These are phyloP conservation scores for Penicillium egyptiacum DNA, from an alignment of 495 filamentous ascomycete genomes.

Conservation along the genomic window DNA sequence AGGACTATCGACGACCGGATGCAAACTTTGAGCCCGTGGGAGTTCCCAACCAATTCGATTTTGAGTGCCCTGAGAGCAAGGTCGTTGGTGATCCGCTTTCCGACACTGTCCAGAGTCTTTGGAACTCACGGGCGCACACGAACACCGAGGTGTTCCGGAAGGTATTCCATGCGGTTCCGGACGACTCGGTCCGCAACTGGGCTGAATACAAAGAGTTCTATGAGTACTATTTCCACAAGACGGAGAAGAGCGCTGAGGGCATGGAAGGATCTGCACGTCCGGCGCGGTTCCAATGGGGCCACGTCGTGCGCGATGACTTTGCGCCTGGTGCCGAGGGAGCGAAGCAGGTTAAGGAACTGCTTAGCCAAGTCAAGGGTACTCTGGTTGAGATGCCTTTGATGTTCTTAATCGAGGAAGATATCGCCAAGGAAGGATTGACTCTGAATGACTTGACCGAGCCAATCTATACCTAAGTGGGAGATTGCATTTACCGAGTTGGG, in stretches of 20 bases:
- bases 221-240: conserved; percentile 65
- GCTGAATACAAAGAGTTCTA: conserved; percentile 83
- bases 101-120: conserved; percentile 63
- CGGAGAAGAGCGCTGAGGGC: conserved; percentile 46
- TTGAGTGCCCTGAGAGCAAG: conserved; percentile 69
- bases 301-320: conserved; percentile 83
- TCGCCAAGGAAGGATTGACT: conserved; percentile 79
- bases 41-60: conserved; percentile 77
- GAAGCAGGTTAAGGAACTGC: conserved; percentile 75
- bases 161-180: conserved; percentile 86
- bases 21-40: conserved; percentile 76
- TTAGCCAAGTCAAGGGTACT: conserved; percentile 72
- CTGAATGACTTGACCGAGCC: conserved; percentile 81
- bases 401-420: conserved; percentile 83
- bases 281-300: conserved; percentile 68
- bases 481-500: conserved; percentile 7
- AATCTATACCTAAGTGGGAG: conserved; percentile 66
- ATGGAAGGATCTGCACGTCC: conserved; percentile 41
- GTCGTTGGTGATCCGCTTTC: conserved; percentile 75
- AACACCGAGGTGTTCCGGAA: conserved; percentile 86
- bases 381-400: conserved; percentile 91
- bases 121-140: conserved; percentile 68
- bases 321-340: conserved; percentile 58
- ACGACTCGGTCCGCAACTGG: conserved; percentile 80
- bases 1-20: conserved; percentile 62